Conservation (phyloP, 2,329 filamentous ascomycete species). For the Beauveria sp. region DNA sequence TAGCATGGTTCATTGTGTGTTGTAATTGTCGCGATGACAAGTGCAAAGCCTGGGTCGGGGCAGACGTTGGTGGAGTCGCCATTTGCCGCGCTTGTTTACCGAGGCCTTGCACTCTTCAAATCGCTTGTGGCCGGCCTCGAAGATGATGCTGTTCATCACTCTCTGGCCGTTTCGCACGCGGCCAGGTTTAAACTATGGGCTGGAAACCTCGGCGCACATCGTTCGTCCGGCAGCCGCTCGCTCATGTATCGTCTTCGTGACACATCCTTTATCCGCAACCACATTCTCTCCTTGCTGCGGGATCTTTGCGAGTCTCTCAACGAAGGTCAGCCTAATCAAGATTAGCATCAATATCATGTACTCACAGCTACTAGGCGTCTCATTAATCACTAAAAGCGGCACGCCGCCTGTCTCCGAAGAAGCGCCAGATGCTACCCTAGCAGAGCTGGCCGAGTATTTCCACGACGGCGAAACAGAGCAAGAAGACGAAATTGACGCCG, state of each 20-base stretch:
- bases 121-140: neutral
- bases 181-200: constrained; percentile 17
- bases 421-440: neutral
- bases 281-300: constrained; percentile 9
- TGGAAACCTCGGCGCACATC: constrained; percentile 16
- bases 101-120: neutral
- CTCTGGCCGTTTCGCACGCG: neutral
- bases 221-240: constrained; percentile 13
- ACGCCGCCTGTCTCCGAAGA: neutral
- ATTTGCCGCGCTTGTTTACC: neutral
- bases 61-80: neutral
- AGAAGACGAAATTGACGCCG: neutral
- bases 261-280: constrained; percentile 14
- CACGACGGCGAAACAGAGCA: neutral
- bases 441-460: neutral
- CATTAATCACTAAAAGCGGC: neutral
- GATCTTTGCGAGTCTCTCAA: constrained; percentile 1
- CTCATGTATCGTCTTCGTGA: constrained; percentile 18
- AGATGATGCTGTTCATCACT: neutral
- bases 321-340: neutral
- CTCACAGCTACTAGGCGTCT: neutral
- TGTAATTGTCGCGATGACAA: neutral
- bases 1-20: no score
- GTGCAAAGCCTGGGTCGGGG: neutral
- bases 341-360: neutral